Conservation (phyloP, 2,329 filamentous ascomycete species). For the Arthrobotrys musiformis region DNA sequence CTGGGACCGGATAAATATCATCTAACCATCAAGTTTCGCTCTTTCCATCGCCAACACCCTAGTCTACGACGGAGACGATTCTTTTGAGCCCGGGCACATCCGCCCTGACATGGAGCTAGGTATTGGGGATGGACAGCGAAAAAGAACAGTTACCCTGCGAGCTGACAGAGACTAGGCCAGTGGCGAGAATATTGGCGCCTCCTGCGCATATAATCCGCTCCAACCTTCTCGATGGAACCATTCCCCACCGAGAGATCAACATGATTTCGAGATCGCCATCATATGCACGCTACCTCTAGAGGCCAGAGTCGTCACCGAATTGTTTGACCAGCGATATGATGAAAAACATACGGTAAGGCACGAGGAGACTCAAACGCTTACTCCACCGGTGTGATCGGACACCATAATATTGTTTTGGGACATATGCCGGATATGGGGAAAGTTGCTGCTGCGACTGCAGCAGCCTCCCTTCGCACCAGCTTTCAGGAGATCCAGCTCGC, state of each 20-base stretch:
- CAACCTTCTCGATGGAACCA: not conserved
- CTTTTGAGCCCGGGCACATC: not conserved
- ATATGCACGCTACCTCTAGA: not conserved
- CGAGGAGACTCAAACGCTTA: slow-evolving; percentile 61
- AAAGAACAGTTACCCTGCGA: not conserved
- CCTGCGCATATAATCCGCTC: not conserved
- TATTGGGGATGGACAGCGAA: not conserved
- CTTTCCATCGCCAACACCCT: not conserved
- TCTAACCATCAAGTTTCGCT: not conserved
- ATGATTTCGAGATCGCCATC: slow-evolving; percentile 1
- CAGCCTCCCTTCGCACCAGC: slow-evolving; percentile 39
- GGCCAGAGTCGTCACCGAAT: slow-evolving; percentile 1
- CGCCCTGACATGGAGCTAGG: not conserved
- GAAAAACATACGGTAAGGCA: slow-evolving; percentile 57
- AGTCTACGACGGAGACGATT: not conserved
- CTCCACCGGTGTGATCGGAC: slow-evolving; percentile 59
- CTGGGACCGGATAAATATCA: not conserved
- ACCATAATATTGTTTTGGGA: slow-evolving; percentile 60
- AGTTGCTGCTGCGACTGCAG: slow-evolving; percentile 57
- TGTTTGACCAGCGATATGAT: not conserved
- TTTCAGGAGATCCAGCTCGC: slow-evolving; percentile 57
- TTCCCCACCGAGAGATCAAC: not conserved
- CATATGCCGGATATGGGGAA: slow-evolving; percentile 61
- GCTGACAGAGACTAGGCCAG: too few relatives aligned
- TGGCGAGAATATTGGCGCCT: not conserved